These are phyloP conservation scores for Aspergillus pseudonomiae DNA, from an alignment of 2,329 filamentous ascomycete genomes.

Conservation along the genomic window DNA sequence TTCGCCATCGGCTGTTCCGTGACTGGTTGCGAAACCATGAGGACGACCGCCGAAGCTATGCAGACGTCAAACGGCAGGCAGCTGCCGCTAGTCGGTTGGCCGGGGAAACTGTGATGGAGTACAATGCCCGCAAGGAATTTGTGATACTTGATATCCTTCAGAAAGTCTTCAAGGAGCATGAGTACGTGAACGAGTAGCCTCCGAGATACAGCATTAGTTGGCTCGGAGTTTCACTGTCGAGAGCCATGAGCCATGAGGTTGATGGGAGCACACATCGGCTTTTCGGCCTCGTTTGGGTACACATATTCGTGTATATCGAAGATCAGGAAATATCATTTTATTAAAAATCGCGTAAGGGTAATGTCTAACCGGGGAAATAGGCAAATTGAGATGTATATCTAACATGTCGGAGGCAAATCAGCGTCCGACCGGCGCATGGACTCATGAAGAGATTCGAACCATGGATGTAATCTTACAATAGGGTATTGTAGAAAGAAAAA, in stretches of 20 bases:
- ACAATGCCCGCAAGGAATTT: conserved; percentile 48
- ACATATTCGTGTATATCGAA: not conserved
- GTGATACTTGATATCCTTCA: conserved; percentile 45
- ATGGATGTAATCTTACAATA: not conserved
- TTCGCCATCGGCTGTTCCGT: conserved; percentile 49
- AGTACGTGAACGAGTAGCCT: not conserved
- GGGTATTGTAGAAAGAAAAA: not conserved
- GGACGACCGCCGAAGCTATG: conserved; percentile 48
- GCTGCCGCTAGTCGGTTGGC: conserved; percentile 31
- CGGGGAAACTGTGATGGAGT: conserved; percentile 41
- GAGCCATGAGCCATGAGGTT: not conserved
- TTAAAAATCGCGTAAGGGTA: not conserved
- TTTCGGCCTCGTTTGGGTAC: not conserved
- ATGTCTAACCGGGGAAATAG: not conserved
- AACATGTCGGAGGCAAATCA: not conserved
- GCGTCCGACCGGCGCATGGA: not conserved
- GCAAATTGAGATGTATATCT: not conserved
- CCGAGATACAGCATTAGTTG: not conserved
- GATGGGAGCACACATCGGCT: not conserved
- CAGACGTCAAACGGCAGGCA: conserved; percentile 42
- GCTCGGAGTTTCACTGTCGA: not conserved
- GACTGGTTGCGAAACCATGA: conserved; percentile 47
- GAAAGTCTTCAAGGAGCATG: conserved; percentile 29
- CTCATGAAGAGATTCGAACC: not conserved
- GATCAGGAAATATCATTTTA: not conserved